Evolutionary conservation across 345 rosid genomes (phyloP).

Genomic region (Psidium friedrichsthalianum): DNA sequence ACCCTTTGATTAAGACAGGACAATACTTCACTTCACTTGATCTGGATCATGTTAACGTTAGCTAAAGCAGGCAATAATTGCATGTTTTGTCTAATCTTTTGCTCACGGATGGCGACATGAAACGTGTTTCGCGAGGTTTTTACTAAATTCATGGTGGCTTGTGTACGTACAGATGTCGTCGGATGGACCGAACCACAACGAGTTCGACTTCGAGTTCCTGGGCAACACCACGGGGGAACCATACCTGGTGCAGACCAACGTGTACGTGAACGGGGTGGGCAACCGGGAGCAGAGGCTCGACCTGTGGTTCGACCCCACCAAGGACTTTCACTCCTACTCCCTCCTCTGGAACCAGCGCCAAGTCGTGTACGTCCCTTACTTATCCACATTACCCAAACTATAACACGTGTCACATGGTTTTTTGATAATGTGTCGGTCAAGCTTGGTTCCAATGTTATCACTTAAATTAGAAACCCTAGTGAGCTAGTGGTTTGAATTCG

Average conservation of each 20-base stretch:
- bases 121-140: background rate
- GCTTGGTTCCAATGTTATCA: too few species aligned
- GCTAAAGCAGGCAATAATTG: background rate
- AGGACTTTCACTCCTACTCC: slow-evolving; percentile 80
- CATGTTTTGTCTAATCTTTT: background rate
- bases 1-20: background rate
- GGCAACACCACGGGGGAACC: slow-evolving; percentile 96
- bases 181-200: slow-evolving; percentile 82
- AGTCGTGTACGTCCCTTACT: slow-evolving; percentile 53
- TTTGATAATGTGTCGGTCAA: background rate
- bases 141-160: background rate
- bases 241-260: slow-evolving; percentile 75
- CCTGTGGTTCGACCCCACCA: slow-evolving; percentile 97
- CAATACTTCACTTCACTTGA: background rate
- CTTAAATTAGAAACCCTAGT: background rate
- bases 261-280: slow-evolving; percentile 87
- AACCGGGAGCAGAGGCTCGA: slow-evolving; percentile 86
- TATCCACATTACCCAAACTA: background rate
- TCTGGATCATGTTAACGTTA: too few species aligned
- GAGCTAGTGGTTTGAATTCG: background rate
- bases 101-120: background rate
- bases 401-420: background rate
- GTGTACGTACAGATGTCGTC: slow-evolving; percentile 82
- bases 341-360: slow-evolving; percentile 74
- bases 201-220: slow-evolving; percentile 92